phyloP scores from a whole-genome alignment of 2,329 filamentous ascomycete species.

The Ophiostoma ulmi region DNA sequence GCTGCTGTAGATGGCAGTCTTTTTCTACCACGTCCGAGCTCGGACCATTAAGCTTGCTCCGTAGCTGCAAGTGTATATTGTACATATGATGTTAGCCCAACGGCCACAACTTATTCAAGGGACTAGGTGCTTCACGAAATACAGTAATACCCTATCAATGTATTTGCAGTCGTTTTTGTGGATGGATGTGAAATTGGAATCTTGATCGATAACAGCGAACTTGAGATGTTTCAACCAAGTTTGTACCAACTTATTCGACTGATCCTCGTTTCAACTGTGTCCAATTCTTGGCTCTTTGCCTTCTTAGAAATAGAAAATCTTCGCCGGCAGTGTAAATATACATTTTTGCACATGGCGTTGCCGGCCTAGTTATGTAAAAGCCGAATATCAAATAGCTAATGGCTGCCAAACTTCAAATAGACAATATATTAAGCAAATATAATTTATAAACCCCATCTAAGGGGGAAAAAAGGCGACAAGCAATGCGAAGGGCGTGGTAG shows the following conservation, averaged over 20 bases:
- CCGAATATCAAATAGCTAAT: neutral
- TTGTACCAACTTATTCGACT: neutral
- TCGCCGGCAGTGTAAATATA: neutral
- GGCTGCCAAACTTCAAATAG: neutral
- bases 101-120: neutral
- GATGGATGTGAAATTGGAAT: neutral
- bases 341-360: conserved; percentile 3
- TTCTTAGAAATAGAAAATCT: neutral
- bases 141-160: neutral
- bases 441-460: neutral
- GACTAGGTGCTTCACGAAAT: neutral
- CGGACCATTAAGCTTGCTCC: neutral
- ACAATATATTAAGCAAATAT: neutral
- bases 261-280: neutral
- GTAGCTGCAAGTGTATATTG: neutral
- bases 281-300: neutral
- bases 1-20: neutral
- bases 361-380: neutral
- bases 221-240: neutral
- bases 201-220: neutral
- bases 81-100: neutral
- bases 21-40: neutral
- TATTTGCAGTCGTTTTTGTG: neutral
- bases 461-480: neutral
- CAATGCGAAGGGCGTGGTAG: neutral